These are phyloP conservation scores for Ensete ventricosum DNA, from an alignment of 176 grass and related monocot species.

Conservation along the genomic window DNA sequence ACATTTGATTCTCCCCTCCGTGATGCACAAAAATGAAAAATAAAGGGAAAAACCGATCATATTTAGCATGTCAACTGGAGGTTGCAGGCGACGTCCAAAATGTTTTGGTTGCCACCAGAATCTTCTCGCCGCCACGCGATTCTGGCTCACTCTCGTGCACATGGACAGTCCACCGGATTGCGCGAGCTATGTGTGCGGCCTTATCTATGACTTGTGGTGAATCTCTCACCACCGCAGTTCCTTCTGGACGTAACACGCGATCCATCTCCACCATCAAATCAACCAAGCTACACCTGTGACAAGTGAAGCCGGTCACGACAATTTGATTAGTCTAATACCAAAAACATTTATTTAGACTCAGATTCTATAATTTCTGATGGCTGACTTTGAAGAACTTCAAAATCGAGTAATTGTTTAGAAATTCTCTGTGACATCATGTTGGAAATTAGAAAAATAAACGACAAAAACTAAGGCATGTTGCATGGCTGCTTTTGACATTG, in stretches of 20 bases:
- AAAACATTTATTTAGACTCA: background rate
- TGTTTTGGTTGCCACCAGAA: constrained; percentile 78
- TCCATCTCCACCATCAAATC: constrained; percentile 98
- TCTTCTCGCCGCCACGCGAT: constrained; percentile 46
- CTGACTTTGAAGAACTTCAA: too few species aligned
- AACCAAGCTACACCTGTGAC: constrained; percentile 64
- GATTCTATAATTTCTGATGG: background rate
- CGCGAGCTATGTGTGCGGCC: constrained; percentile 45
- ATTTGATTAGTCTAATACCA: background rate
- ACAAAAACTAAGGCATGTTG: too few species aligned
- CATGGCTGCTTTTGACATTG: too few species aligned
- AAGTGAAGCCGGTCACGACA: background rate
- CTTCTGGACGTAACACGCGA: constrained; percentile 82
- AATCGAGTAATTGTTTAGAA: too few species aligned
- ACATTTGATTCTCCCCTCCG: background rate
- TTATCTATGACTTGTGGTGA: constrained; percentile 49
- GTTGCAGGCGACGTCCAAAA: constrained; percentile 65
- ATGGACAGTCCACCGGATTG: constrained; percentile 53
- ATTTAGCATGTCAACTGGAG: constrained; percentile 10
- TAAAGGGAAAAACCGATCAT: constrained; percentile 15
- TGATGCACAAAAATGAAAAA: constrained; percentile 3
- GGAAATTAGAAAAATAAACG: too few species aligned
- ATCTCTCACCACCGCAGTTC: constrained; percentile 62
- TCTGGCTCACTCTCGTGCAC: constrained; percentile 61
- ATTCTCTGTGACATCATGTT: too few species aligned